These are phyloP conservation scores for Smittium culicis DNA, from an alignment of 371 early-diverging fungal genomes.

Conservation along the genomic window DNA sequence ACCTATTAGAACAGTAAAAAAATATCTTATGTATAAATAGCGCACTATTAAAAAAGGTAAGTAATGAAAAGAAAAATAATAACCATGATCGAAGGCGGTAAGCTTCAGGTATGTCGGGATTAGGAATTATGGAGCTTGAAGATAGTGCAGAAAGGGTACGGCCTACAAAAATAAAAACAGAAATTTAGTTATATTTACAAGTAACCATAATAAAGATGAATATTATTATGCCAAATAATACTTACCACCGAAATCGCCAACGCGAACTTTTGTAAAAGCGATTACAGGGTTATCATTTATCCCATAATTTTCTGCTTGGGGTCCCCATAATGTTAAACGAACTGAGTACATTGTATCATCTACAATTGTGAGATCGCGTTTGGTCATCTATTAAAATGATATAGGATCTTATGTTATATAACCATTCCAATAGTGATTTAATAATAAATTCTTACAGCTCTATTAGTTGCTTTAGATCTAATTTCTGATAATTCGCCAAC, in stretches of 20 bases:
- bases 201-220: neutral
- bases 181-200: no score
- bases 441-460: slow-evolving; percentile 6
- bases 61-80: neutral
- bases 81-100: slow-evolving; percentile 39
- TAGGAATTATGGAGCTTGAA: slow-evolving; percentile 39
- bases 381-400: slow-evolving; percentile 39
- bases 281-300: slow-evolving; percentile 44
- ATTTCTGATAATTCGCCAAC: slow-evolving; percentile 46
- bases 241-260: slow-evolving; percentile 71
- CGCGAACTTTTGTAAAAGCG: slow-evolving; percentile 66
- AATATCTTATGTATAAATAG: no score
- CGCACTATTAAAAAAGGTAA: neutral
- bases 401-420: neutral
- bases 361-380: slow-evolving; percentile 71
- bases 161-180: no score
- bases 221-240: no score
- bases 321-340: slow-evolving; percentile 81
- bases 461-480: slow-evolving; percentile 43
- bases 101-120: slow-evolving; percentile 77
- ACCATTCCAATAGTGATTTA: neutral
- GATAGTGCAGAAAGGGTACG: slow-evolving; percentile 49
- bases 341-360: slow-evolving; percentile 63
- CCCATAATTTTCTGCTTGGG: slow-evolving; percentile 53
- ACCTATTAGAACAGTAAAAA: slow-evolving; percentile 66